Evolutionary conservation across 2,329 filamentous ascomycete species (phyloP).

Genomic region (Malbranchea zuffiana): DNA sequence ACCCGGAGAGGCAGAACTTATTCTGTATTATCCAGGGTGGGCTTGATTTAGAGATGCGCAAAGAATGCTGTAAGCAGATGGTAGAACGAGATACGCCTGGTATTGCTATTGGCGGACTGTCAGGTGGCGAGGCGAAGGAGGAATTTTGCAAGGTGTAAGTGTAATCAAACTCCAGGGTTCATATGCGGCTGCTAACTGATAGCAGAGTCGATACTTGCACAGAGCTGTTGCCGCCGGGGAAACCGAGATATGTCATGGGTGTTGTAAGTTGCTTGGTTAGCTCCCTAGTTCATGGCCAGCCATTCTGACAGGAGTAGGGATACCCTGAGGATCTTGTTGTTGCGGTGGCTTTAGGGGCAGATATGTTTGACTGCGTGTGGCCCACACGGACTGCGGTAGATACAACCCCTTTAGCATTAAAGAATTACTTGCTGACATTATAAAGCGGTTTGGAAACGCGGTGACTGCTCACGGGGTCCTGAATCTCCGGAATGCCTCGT

Average conservation of each 20-base stretch:
- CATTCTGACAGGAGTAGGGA: no score
- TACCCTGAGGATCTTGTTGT: constrained; percentile 95
- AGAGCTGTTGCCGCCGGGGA: constrained; percentile 68
- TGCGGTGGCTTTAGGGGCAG: constrained; percentile 82
- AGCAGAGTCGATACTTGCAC: constrained; percentile 68
- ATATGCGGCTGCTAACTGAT: constrained; percentile 10
- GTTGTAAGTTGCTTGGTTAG: constrained; percentile 50
- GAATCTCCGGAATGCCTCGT: constrained; percentile 68
- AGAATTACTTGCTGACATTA: background rate
- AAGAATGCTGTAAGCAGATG: constrained; percentile 78
- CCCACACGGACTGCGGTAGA: constrained; percentile 77
- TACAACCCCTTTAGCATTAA: constrained; percentile 9
- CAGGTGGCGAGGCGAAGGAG: constrained; percentile 85
- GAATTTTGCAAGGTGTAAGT: constrained; percentile 76
- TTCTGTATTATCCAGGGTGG: constrained; percentile 99
- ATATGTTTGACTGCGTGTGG: constrained; percentile 99
- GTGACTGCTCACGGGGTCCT: constrained; percentile 71
- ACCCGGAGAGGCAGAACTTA: constrained; percentile 74
- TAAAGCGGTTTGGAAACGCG: constrained; percentile 76
- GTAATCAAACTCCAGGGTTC: background rate
- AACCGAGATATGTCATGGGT: constrained; percentile 98
- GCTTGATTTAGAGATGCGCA: constrained; percentile 73
- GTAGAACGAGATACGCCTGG: constrained; percentile 81
- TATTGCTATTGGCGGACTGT: constrained; percentile 90
- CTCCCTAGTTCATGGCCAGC: no score